Base-by-base conservation (phyloP, 495 filamentous ascomycete genomes). In the Astrothelium subdiscretum region DNA sequence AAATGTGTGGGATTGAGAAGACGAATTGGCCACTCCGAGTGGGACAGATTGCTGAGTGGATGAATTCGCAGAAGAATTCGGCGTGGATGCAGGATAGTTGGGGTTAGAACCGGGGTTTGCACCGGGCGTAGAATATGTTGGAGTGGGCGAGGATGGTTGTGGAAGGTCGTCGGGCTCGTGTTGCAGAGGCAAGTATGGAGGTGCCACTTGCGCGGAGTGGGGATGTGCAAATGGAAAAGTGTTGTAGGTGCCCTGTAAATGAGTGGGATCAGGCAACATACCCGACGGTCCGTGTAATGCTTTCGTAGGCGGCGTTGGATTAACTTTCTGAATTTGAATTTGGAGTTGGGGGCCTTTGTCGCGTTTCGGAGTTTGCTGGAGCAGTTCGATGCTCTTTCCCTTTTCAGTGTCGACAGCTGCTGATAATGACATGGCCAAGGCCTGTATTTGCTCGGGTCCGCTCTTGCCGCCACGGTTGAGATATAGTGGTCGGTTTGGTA, bases 331-430 rank as follows among this genome's bases (percentile, higher is more conserved):
- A 63, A 85, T 86, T 13, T 82, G 81, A n/a, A 92, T 90, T 60
- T 84, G 86, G 42, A 82, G 79, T 59, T 92, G 88, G 2, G 91
- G 91, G 2, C 91, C 90, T 74, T 95, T 95, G 76, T 97, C 92
- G 64, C 92, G 82, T 73, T 96, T 96, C 4, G 92, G 91, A 3
- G 92, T 97, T 71, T 97, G 92, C 71, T 96, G 91, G 11, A 97
- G 88, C 32, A 97, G 79, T 54, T 95, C 91, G 57, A 95, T 89
- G 22, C 79, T 76, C 74, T 96, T 92, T 26, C 83, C 87, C 59
- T 84, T 83, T 43, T 85, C 82, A 31, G 82, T 85, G 61, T 94
- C 91, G 1, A 96, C 87, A 3, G 91, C 87, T 1, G 92, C 88
- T 10, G 91, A 91, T 63, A 97, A 91, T 20, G 83, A 83, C 85